Percentiles rank a stretch among this genome's conserved stretches.
Conservation (phyloP, 208 protist species). For the Tritrichomonas musculus region DNA sequence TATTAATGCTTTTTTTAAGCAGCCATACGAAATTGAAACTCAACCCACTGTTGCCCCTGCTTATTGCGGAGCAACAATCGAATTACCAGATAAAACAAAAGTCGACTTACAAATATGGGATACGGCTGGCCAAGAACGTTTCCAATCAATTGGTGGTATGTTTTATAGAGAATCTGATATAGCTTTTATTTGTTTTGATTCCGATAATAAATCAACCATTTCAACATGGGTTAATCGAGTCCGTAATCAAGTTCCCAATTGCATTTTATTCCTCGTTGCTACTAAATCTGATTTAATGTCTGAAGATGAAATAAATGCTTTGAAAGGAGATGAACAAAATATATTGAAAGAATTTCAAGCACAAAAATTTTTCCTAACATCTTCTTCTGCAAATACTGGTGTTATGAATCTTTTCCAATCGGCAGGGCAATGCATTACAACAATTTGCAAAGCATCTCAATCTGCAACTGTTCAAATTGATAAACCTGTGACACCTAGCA, state of each 20-base stretch:
- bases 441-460: too few species aligned
- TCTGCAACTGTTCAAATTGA: too few species aligned
- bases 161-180: conserved; percentile 8
- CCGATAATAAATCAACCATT: background rate
- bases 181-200: conserved; percentile 4
- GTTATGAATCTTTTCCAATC: background rate
- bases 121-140: conserved; percentile 13
- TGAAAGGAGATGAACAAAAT: background rate
- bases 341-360: background rate
- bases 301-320: background rate
- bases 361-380: background rate
- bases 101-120: conserved; percentile 6
- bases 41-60: conserved; percentile 4
- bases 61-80: background rate
- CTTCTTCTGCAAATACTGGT: background rate
- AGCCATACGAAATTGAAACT: background rate
- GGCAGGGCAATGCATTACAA: background rate
- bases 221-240: conserved; percentile 10
- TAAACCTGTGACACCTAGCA: too few species aligned
- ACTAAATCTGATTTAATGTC: background rate
- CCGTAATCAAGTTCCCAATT: background rate
- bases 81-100: background rate
- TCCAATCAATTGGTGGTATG: background rate
- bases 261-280: background rate
- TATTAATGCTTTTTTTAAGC: background rate